Evolutionary conservation across 192 early-diverging fungal species (phyloP).

Genomic region (Coemansia sp.): DNA sequence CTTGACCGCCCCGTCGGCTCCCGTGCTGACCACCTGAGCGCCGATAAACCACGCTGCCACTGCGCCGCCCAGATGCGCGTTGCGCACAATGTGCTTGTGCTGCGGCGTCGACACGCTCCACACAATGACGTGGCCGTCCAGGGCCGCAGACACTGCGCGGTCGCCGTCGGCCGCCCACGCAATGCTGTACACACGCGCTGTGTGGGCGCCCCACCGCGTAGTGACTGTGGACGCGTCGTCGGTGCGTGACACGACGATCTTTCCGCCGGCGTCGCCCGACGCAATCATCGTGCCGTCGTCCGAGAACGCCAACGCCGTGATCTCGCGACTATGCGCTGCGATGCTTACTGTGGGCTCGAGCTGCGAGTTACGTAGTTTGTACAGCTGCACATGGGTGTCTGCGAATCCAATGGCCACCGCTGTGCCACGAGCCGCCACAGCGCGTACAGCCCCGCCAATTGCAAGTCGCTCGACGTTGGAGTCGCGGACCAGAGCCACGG

Average conservation of each 20-base stretch:
- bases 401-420: constrained; percentile 48
- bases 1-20: constrained; percentile 83
- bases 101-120: constrained; percentile 83
- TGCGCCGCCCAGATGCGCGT: constrained; percentile 81
- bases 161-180: constrained; percentile 75
- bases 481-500: constrained; percentile 16
- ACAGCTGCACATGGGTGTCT: constrained; percentile 69
- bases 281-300: constrained; percentile 76
- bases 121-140: constrained; percentile 90
- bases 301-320: constrained; percentile 79
- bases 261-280: constrained; percentile 76
- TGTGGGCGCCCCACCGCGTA: constrained; percentile 89
- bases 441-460: constrained; percentile 9
- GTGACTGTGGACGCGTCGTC: constrained; percentile 53
- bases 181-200: constrained; percentile 77
- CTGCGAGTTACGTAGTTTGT: constrained; percentile 46
- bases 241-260: constrained; percentile 73
- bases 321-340: constrained; percentile 58
- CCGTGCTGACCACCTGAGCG: constrained; percentile 68
- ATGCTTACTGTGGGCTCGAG: constrained; percentile 16
- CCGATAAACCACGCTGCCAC: constrained; percentile 71
- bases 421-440: constrained; percentile 10
- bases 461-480: constrained; percentile 2
- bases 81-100: constrained; percentile 72
- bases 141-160: constrained; percentile 74